These are phyloP conservation scores for Chrysoporthe cubensis DNA, from an alignment of 2,329 filamentous ascomycete genomes.

Conservation along the genomic window DNA sequence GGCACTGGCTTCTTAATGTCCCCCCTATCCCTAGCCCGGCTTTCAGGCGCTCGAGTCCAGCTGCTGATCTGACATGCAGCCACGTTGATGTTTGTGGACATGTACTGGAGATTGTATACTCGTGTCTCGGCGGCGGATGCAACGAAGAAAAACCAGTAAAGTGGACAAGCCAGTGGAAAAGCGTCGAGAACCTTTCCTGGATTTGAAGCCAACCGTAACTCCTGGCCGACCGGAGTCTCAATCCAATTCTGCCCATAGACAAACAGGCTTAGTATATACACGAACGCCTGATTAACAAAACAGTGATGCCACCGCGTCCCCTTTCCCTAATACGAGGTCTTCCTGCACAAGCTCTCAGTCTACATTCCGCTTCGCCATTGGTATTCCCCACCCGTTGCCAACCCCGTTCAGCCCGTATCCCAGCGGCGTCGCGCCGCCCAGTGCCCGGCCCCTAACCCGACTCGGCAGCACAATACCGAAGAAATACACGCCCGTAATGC, in stretches of 20 bases:
- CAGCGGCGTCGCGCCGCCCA: conserved; percentile 62
- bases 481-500: conserved; percentile 62
- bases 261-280: conserved; percentile 23
- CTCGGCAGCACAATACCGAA: conserved; percentile 62
- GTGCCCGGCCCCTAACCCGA: conserved; percentile 51
- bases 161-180: background rate
- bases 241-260: conserved; percentile 21
- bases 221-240: conserved; percentile 7
- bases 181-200: background rate
- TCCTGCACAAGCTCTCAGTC: conserved; percentile 7
- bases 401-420: conserved; percentile 54
- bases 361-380: conserved; percentile 49
- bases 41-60: background rate
- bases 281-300: conserved; percentile 15
- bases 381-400: conserved; percentile 62
- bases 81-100: conserved; percentile 54
- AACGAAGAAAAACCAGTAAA: conserved; percentile 48
- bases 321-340: conserved; percentile 44
- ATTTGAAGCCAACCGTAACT: background rate
- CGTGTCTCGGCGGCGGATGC: conserved; percentile 42
- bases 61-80: conserved; percentile 42
- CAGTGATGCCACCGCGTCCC: conserved; percentile 16
- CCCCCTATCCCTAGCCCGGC: background rate
- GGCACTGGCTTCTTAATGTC: background rate
- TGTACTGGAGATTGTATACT: conserved; percentile 55